phyloP scores from a whole-genome alignment of 2,329 filamentous ascomycete species.

The Epichloe glyceriae region DNA sequence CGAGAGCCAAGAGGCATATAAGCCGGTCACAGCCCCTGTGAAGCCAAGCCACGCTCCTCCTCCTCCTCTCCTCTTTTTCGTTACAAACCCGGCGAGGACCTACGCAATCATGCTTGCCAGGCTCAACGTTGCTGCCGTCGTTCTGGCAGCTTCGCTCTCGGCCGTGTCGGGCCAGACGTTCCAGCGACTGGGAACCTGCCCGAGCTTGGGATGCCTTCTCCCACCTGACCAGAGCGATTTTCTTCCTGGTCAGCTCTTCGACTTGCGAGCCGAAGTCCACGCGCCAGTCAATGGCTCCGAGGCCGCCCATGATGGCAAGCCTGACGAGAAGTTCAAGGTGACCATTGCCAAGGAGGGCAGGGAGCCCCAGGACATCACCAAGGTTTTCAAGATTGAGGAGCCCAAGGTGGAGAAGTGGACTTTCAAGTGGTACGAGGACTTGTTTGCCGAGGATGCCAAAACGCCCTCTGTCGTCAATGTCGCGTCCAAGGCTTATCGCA shows the following conservation, averaged over 20 bases:
- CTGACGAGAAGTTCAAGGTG: slow-evolving; percentile 64
- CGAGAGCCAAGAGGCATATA: slow-evolving; percentile 1
- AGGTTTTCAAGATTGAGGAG: slow-evolving; percentile 58
- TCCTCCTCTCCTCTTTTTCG: neutral
- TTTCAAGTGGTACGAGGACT: slow-evolving; percentile 75
- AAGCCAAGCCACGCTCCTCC: neutral
- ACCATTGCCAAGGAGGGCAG: slow-evolving; percentile 55
- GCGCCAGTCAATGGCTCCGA: slow-evolving; percentile 72
- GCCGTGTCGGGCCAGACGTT: slow-evolving; percentile 42
- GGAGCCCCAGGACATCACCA: slow-evolving; percentile 39
- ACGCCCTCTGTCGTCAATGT: slow-evolving; percentile 66
- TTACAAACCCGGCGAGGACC: neutral
- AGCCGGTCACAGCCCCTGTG: neutral
- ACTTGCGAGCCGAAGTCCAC: slow-evolving; percentile 72
- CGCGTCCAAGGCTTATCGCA: slow-evolving; percentile 64
- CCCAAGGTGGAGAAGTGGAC: slow-evolving; percentile 68
- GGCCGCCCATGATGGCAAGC: slow-evolving; percentile 52
- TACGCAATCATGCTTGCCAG: slow-evolving; percentile 21
- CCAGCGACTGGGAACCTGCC: slow-evolving; percentile 46
- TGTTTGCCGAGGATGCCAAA: slow-evolving; percentile 61
- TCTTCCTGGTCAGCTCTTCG: slow-evolving; percentile 71
- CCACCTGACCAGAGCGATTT: slow-evolving; percentile 62
- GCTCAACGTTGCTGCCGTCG: slow-evolving; percentile 21
- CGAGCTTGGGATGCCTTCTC: slow-evolving; percentile 44
- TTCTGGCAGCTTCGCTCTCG: slow-evolving; percentile 22